A percentile compares a stretch with the other conserved stretches of the same genome.
Evolutionary conservation across 371 early-diverging fungal genomes (phyloP).

Genomic region (Batrachochytrium dendrobatidis): DNA sequence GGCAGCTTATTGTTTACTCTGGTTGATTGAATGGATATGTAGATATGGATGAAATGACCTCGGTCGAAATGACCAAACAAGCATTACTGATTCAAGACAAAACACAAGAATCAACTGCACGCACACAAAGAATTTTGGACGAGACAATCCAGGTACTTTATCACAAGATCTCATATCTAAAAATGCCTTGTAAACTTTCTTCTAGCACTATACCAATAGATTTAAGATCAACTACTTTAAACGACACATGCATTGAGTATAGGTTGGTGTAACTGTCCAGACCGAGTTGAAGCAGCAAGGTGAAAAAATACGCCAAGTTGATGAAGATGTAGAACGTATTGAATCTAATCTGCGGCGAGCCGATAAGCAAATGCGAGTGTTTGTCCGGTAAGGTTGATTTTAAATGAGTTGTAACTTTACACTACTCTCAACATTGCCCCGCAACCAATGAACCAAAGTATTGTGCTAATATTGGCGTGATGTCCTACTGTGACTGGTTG

Average conservation of each 20-base stretch:
- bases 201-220: too few relatives aligned
- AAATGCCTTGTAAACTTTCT: too few relatives aligned
- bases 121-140: conserved; percentile 36
- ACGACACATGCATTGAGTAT: too few relatives aligned
- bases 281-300: conserved; percentile 42
- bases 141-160: conserved; percentile 48
- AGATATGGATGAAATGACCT: conserved; percentile 43
- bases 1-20: too few relatives aligned
- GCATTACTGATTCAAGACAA: conserved; percentile 42
- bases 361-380: conserved; percentile 47
- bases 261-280: conserved; percentile 41
- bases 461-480: not conserved
- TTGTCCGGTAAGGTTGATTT: conserved; percentile 33
- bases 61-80: conserved; percentile 40
- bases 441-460: not conserved
- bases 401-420: not conserved
- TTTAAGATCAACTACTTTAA: too few relatives aligned
- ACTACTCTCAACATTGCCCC: not conserved
- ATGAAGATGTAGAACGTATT: conserved; percentile 42
- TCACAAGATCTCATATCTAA: not conserved
- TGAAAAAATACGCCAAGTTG: conserved; percentile 43
- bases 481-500: not conserved
- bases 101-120: conserved; percentile 32
- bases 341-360: conserved; percentile 49
- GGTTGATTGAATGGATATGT: too few relatives aligned